These are phyloP conservation scores for Osmanthus fragrans DNA, from an alignment of 257 asterid species.

Conservation along the genomic window DNA sequence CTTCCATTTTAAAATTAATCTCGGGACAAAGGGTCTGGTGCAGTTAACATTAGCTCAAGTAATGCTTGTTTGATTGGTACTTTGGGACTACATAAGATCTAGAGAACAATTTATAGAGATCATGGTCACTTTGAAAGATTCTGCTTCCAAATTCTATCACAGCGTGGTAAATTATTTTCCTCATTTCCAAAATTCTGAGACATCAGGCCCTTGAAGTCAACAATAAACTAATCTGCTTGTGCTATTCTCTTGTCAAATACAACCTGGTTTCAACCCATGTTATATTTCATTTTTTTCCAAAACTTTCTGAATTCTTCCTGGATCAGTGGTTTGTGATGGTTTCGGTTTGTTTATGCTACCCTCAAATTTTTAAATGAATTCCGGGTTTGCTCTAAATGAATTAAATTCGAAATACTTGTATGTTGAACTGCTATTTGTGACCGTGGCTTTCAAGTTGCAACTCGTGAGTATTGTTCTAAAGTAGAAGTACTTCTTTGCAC, in stretches of 20 bases:
- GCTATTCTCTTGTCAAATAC: background rate
- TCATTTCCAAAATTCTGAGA: background rate
- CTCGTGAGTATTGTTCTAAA: background rate
- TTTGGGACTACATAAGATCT: background rate
- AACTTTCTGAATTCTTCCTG: background rate
- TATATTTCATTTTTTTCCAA: background rate
- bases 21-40: background rate
- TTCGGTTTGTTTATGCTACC: background rate
- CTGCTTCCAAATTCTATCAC: background rate
- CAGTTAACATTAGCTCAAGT: background rate
- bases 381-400: background rate
- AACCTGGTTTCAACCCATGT: background rate
- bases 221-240: background rate
- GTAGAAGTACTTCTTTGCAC: background rate
- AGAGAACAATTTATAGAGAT: background rate
- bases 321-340: background rate
- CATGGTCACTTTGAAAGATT: background rate
- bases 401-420: background rate
- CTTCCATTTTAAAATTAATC: background rate
- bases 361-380: background rate
- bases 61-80: background rate
- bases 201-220: background rate
- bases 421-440: constrained; percentile 5
- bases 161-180: background rate
- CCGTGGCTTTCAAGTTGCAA: background rate